These are phyloP conservation scores for Garcia nutans DNA, from an alignment of 345 rosid species.

Conservation along the genomic window DNA sequence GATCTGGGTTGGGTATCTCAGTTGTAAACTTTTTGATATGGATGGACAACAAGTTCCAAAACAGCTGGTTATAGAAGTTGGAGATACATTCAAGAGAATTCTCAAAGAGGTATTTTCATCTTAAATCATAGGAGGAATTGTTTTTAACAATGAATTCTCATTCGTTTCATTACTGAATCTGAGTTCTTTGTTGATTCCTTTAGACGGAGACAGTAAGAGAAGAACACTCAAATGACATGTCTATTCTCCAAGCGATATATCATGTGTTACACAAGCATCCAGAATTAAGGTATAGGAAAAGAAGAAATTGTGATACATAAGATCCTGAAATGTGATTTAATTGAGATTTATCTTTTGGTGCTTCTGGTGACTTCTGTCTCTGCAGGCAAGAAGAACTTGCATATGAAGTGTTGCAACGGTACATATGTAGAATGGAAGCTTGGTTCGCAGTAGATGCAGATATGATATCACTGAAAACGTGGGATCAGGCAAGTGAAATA, in stretches of 20 bases:
- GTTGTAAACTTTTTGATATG: constrained; percentile 64
- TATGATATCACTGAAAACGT: constrained; percentile 72
- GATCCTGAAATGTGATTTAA: background rate
- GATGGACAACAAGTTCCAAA: constrained; percentile 64
- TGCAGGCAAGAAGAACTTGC: constrained; percentile 73
- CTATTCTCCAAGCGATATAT: constrained; percentile 76
- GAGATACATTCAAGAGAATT: constrained; percentile 73
- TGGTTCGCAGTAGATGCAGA: constrained; percentile 96
- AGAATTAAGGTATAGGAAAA: constrained; percentile 57
- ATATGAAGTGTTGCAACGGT: constrained; percentile 85
- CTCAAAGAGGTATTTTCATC: constrained; percentile 59
- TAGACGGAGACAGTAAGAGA: constrained; percentile 84
- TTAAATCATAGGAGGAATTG: constrained; percentile 2
- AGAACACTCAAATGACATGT: constrained; percentile 66
- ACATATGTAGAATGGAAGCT: constrained; percentile 90
- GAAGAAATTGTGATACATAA: background rate
- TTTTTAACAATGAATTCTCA: background rate
- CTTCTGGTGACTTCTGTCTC: constrained; percentile 21
- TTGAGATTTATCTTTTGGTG: constrained; percentile 4
- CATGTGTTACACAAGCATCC: constrained; percentile 72
- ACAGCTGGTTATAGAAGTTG: constrained; percentile 64
- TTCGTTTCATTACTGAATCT: background rate
- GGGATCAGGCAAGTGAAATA: constrained; percentile 77
- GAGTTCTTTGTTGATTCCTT: constrained; percentile 17
- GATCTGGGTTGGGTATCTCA: constrained; percentile 35